Evolutionary conservation across 2,329 filamentous ascomycete genomes (phyloP).

Genomic region (Fonsecaea erecta): DNA sequence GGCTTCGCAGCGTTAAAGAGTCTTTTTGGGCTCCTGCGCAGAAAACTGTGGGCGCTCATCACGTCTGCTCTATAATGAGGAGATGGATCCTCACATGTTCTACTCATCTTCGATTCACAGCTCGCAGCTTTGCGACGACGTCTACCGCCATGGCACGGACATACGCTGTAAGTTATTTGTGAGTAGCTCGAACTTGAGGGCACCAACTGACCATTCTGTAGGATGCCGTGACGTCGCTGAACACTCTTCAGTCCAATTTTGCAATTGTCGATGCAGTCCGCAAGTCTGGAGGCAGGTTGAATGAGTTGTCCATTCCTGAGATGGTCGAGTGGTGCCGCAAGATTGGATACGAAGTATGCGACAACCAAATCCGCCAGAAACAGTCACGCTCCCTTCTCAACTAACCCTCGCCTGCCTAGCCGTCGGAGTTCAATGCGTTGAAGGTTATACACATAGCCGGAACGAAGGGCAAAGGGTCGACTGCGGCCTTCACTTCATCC

Average conservation of each 20-base stretch:
- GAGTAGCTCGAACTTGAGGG: neutral
- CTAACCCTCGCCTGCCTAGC: slow-evolving; percentile 48
- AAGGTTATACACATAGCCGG: slow-evolving; percentile 83
- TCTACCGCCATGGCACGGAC: slow-evolving; percentile 33
- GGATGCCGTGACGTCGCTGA: slow-evolving; percentile 74
- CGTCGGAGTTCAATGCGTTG: slow-evolving; percentile 60
- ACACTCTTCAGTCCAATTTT: slow-evolving; percentile 79
- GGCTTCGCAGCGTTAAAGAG: neutral
- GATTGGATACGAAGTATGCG: slow-evolving; percentile 72
- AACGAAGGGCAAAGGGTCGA: slow-evolving; percentile 93
- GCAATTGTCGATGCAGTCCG: slow-evolving; percentile 76
- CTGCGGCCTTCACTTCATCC: slow-evolving; percentile 79
- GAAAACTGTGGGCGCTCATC: slow-evolving; percentile 1
- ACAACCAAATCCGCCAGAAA: slow-evolving; percentile 62
- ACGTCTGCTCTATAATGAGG: slow-evolving; percentile 28
- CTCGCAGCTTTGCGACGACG: slow-evolving; percentile 28
- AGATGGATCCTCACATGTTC: slow-evolving; percentile 26
- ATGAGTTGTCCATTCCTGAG: slow-evolving; percentile 77
- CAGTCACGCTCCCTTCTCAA: slow-evolving; percentile 22
- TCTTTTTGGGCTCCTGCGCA: neutral
- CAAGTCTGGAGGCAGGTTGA: slow-evolving; percentile 74
- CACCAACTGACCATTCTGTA: slow-evolving; percentile 42
- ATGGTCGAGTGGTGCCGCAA: slow-evolving; percentile 77
- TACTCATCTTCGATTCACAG: neutral
- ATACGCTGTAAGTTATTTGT: slow-evolving; percentile 33